A percentile compares a stretch with the other conserved stretches of the same genome.
These are phyloP conservation scores for Didymella sp. DNA, from an alignment of 2,329 filamentous ascomycete species.

Conservation along the genomic window DNA sequence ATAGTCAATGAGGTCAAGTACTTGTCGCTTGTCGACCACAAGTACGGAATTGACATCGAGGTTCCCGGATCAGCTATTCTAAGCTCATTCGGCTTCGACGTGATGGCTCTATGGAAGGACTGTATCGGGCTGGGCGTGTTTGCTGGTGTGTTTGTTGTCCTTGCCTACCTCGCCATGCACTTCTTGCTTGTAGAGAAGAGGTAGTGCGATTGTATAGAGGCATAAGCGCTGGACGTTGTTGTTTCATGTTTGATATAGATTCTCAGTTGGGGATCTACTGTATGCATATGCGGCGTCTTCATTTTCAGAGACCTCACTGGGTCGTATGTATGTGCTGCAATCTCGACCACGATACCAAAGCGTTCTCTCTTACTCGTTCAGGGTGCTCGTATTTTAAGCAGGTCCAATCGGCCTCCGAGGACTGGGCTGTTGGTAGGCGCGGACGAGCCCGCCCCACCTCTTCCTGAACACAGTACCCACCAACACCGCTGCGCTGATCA, in stretches of 20 bases:
- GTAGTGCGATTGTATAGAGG: conserved; percentile 50
- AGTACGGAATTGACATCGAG: conserved; percentile 95
- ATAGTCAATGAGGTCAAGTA: conserved; percentile 97
- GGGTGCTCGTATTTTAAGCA: neutral
- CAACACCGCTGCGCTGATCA: conserved; percentile 13
- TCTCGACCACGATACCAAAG: neutral
- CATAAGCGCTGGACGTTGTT: conserved; percentile 2
- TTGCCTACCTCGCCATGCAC: conserved; percentile 94
- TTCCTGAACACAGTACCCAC: conserved; percentile 9
- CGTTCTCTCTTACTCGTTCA: neutral
- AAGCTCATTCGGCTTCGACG: conserved; percentile 93
- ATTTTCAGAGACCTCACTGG: neutral
- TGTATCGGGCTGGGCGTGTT: conserved; percentile 82
- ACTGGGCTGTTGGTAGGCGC: neutral
- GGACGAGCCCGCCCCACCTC: neutral
- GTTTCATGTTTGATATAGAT: neutral
- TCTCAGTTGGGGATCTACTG: neutral
- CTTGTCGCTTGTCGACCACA: conserved; percentile 87
- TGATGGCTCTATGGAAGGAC: conserved; percentile 83
- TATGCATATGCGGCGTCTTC: conserved; percentile 10
- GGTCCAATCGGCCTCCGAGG: neutral
- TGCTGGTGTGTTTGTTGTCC: conserved; percentile 79
- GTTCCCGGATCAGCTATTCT: conserved; percentile 94
- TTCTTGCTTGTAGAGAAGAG: conserved; percentile 88
- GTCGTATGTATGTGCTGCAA: neutral